Base-by-base conservation (phyloP, 805 yeast species). In the Yarrowia sp. region DNA sequence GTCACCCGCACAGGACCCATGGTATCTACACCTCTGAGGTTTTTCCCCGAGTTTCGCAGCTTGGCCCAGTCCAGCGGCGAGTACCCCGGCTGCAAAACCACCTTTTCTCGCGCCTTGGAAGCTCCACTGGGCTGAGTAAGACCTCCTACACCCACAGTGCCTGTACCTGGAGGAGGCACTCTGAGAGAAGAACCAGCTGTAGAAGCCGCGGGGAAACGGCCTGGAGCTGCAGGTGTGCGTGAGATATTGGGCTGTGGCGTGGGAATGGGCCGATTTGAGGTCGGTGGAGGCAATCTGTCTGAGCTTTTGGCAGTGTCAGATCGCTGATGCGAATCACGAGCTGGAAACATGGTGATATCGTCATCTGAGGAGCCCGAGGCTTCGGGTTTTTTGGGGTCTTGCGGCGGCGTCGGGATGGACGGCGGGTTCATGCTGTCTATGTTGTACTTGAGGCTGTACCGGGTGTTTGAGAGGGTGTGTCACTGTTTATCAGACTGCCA, bases 61-160 rank as follows among this genome's bases (percentile, higher is more conserved):
- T 81, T 77, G 14, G 93, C 96, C 97, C 97, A 91, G 75, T 91
- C 97, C 70, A 91, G 76, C 0, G 96, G 93, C 2, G 97, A 91
- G 73, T 87, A 91, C 0, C 96, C 96, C 0, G 95, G 96, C 50
- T 83, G 80, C 17, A 91, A 80, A 0, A 77, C 81, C 4, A 91
- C 93, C 72, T 91, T 90, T 64, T 76, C 77, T 14, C 87, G 77
- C 14, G 69, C 42, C 34, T 13, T 53, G 46, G 60, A 39, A 10
- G 60, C 60, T 24, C 46, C 46, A 15, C 60, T 53, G 20, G 60
- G 60, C 46, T 53, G 60, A 15, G 46, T 7, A 6, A 53, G 60
- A 14, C 60, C 60, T 8, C 36, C 36, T 38, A 39, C 60, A 15
- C 60, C 60, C 0, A 39, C 60, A 2, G 60, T 53, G 3, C 60